Evolutionary conservation across 139 green algal species (phyloP).

Genomic region (Micractinium conductrix): DNA sequence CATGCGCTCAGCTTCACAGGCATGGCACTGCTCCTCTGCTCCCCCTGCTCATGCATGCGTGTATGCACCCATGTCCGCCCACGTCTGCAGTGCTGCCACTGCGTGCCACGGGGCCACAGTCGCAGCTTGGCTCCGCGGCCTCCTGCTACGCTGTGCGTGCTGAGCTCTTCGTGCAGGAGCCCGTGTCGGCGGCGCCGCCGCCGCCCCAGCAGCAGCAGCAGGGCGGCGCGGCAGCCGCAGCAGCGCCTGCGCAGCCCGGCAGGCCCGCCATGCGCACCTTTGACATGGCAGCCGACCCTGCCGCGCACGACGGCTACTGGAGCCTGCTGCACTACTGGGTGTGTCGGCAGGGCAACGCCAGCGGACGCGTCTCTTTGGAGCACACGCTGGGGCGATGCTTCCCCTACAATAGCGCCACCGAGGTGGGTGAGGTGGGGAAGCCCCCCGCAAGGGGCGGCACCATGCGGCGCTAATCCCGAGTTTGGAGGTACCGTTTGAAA

Average conservation of each 20-base stretch:
- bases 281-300: neutral
- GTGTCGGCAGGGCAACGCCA: neutral
- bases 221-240: neutral
- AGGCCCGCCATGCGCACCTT: neutral
- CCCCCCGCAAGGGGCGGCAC: too few species aligned
- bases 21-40: neutral
- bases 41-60: neutral
- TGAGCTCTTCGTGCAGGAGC: neutral
- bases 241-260: neutral
- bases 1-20: neutral
- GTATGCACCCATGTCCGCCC: too few species aligned
- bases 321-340: slow-evolving; percentile 16
- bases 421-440: too few species aligned
- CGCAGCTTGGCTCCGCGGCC: too few species aligned
- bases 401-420: slow-evolving; percentile 12
- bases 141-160: neutral
- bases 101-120: neutral
- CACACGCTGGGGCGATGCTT: slow-evolving; percentile 19
- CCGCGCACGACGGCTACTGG: slow-evolving; percentile 13
- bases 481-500: too few species aligned
- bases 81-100: slow-evolving; percentile 18
- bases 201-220: neutral
- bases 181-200: neutral
- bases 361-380: neutral
- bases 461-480: too few species aligned